phyloP scores from a whole-genome alignment of 441 rosid genomes.

The Croton setiger region DNA sequence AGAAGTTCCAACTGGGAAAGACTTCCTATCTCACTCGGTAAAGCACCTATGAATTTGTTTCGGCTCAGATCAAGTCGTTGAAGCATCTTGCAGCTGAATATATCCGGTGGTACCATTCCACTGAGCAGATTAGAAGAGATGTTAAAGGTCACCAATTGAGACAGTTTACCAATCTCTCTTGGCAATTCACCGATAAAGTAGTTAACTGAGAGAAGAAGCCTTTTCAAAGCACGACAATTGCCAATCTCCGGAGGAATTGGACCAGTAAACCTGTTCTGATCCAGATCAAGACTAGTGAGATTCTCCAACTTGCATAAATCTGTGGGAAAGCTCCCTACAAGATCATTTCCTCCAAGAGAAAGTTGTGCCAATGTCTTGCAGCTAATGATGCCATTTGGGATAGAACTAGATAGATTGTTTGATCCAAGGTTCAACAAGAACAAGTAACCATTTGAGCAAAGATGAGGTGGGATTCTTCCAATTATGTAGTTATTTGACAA shows the following conservation, averaged over 20 bases:
- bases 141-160: conserved; percentile 67
- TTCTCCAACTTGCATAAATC: conserved; percentile 58
- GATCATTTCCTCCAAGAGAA: conserved; percentile 55
- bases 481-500: conserved; percentile 64
- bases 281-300: conserved; percentile 65
- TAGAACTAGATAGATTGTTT: conserved; percentile 63
- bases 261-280: conserved; percentile 70
- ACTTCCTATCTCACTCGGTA: conserved; percentile 58
- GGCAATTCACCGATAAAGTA: conserved; percentile 63
- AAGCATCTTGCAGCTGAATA: conserved; percentile 71
- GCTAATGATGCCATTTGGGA: conserved; percentile 55
- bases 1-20: conserved; percentile 82
- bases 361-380: conserved; percentile 71
- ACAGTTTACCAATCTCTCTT: conserved; percentile 61
- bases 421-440: conserved; percentile 61
- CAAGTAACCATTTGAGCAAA: conserved; percentile 52
- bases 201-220: conserved; percentile 66
- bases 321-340: conserved; percentile 65
- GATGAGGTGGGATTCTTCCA: conserved; percentile 66
- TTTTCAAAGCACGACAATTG: conserved; percentile 55
- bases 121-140: conserved; percentile 69
- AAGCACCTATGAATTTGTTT: conserved; percentile 55
- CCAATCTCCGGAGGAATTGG: conserved; percentile 62
- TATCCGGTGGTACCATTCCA: conserved; percentile 66
- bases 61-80: conserved; percentile 82